Base-by-base conservation (phyloP, 2,329 filamentous ascomycete species). In the Dendryphion nanum region DNA sequence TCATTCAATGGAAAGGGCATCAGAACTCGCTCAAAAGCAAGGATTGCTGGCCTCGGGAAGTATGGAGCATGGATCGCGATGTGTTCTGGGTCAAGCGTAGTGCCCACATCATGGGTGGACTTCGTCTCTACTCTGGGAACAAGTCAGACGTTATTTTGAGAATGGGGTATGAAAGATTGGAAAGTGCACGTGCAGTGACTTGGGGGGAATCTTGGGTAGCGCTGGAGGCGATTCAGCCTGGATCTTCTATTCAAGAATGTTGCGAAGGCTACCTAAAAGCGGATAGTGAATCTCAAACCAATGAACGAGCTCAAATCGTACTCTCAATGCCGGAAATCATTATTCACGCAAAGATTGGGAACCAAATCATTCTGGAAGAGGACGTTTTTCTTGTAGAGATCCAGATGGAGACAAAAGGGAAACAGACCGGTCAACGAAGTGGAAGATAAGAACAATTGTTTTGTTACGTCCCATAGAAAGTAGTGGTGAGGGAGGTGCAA, bases 301-400 rank as follows among this genome's bases (percentile, higher is more conserved):
- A n/a, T n/a, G n/a, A n/a, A n/a, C n/a, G n/a, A n/a, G n/a, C n/a
- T n/a, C n/a, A n/a, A n/a, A n/a, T n/a, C n/a, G n/a, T n/a, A n/a
- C n/a, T n/a, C n/a, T n/a, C n/a, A n/a, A n/a, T n/a, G n/a, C n/a
- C 23, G 8, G 23, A n/a, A n/a, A n/a, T 26, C n/a, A 26, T 8
- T 8, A 26, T 26, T 26, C 23, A 26, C n/a, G 23, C 23, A n/a
- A n/a, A 8, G 23, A 26, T 26, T n/a, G n/a, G 23, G 8, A 26
- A n/a, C 23, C n/a, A n/a, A 8, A n/a, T 26, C 8, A 26, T 26
- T 26, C 23, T 26, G 8, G 23, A 26, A 26, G 23, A 26, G 23
- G 23, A 26, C n/a, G 23, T 26, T 26, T 26, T 26, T 26, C 23
- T 26, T 26, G 23, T 26, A n/a, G 23, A 26, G n/a, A 26, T 26